Conservation (phyloP, 345 rosid species). For the thale cress (Arabidopsis thaliana) region TAIR10.1 NC_003075.7:8689501-8690000, state of each 20-base stretch:
- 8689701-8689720: constrained; percentile 36
- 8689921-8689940: neutral
- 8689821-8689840: constrained; percentile 52
- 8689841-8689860: constrained; percentile 49
- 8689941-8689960: neutral
- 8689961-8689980: constrained; percentile 48
- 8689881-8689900: constrained; percentile 51
- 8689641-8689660: constrained; percentile 44
- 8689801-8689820: constrained; percentile 55
- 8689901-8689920: neutral
- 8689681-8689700: constrained; percentile 54
- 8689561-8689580: neutral
- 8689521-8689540: constrained; percentile 45
- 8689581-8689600: neutral
- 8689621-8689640: neutral
- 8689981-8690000: constrained; percentile 89
- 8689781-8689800: neutral
- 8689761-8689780: neutral
- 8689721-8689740: neutral
- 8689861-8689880: constrained; percentile 59
- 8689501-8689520: constrained; percentile 33
- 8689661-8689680: constrained; percentile 46
- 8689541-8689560: constrained; percentile 37
- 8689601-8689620: neutral
- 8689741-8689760: neutral